Base-by-base conservation (phyloP, 129 eudicot genomes). In the Erigeron canadensis region DNA sequence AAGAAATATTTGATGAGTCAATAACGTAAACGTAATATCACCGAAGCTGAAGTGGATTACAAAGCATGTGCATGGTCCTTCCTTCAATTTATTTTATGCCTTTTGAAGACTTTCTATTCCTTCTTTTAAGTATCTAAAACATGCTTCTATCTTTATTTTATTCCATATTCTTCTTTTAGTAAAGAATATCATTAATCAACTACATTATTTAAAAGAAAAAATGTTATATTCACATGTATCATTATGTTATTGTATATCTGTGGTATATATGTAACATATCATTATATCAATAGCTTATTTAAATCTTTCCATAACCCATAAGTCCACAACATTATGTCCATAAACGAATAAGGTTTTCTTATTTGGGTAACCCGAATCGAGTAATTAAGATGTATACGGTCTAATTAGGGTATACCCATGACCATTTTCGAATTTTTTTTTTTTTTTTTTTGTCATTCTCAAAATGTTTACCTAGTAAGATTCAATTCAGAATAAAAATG, bases 11-110 rank as follows among this genome's bases (percentile, higher is more conserved):
- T 11, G 22, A 7, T 6, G 40, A n/a, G 77, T 59, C 61, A 61
- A 72, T 46, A 72, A 41, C 73, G 61, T 61, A 47, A 61, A 8
- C 77, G 77, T 62, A 50, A 59, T 22, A 76, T 22, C 69, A 65
- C 80, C 74, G 80, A 48, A 58, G 62, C 37, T 58, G 80, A 48
- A 58, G 62, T 28, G 45, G 50, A 68, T 67, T 76, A 13, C 48
- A 45, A 34, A 67, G 60, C 74, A 76, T 67, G 75, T 67, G 74
- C 80, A 67, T 57, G 41, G n/a, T 15, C 42, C 63, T 48, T 50
- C 16, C 60, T 75, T 57, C 67, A 1, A 28, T 43, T 67, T 62
- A 48, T 23, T 42, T 65, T 54, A 15, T 71, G 28, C 5, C 19
- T 55, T 17, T 58, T 55, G 2, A n/a, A 74, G 21, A 0, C 40